Conservation (phyloP, 106 monocot species). For the Dioscorea zingiberensis region DNA sequence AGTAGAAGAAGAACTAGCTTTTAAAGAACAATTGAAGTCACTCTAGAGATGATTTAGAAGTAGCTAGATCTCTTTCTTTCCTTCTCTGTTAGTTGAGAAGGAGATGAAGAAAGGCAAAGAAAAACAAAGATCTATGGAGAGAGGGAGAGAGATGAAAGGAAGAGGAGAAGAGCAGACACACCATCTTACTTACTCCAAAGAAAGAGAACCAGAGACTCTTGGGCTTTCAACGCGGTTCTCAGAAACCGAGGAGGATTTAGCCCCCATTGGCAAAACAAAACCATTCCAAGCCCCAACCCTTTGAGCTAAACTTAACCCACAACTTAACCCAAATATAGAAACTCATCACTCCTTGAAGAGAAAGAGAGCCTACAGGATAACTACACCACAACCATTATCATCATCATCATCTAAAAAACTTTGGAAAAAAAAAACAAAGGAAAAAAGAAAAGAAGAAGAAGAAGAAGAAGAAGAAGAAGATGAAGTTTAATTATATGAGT, state of each 20-base stretch:
- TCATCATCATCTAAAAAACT: too few relatives aligned
- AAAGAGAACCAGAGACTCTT: neutral
- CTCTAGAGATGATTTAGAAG: too few relatives aligned
- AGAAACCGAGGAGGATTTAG: conserved; percentile 22
- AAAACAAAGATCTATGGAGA: neutral
- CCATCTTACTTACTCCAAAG: neutral
- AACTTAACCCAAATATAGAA: too few relatives aligned
- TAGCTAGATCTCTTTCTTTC: neutral
- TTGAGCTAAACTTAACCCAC: too few relatives aligned
- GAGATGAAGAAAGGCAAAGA: neutral
- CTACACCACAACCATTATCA: too few relatives aligned
- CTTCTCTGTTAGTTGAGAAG: neutral
- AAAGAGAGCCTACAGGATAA: too few relatives aligned
- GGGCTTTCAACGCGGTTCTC: neutral
- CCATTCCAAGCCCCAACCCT: neutral
- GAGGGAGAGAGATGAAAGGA: neutral
- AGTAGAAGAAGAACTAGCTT: neutral
- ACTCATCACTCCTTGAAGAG: too few relatives aligned
- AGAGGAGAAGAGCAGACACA: neutral
- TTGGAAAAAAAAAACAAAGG: neutral
- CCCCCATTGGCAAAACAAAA: conserved; percentile 3
- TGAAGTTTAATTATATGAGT: too few relatives aligned
- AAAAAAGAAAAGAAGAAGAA: neutral
- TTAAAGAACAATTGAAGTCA: neutral
- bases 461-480: too few relatives aligned